phyloP scores from a whole-genome alignment of 164 flowering plant genomes.

The Chloranthus sessilifolius region DNA sequence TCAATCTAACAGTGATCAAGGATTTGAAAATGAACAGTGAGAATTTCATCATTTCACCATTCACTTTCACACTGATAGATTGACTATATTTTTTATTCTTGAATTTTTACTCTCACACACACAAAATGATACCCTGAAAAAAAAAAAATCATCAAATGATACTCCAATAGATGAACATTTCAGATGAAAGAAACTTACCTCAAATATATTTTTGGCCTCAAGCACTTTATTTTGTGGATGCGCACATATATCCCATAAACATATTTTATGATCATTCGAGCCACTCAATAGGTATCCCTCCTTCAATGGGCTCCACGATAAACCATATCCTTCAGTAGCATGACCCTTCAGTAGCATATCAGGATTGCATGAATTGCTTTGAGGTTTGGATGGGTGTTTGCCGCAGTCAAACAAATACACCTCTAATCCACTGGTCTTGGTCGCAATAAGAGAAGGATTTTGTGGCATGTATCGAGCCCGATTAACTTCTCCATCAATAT shows the following conservation, averaged over 20 bases:
- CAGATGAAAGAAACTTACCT: slow-evolving; percentile 44
- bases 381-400: slow-evolving; percentile 34
- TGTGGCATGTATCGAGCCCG: slow-evolving; percentile 84
- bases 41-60: too few relatives aligned
- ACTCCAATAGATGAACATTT: neutral
- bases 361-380: slow-evolving; percentile 46
- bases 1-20: too few relatives aligned
- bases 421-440: slow-evolving; percentile 68
- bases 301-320: slow-evolving; percentile 84
- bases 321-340: slow-evolving; percentile 82
- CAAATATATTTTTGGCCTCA: slow-evolving; percentile 46
- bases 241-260: slow-evolving; percentile 80
- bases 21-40: too few relatives aligned
- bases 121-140: too few relatives aligned
- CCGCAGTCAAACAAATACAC: slow-evolving; percentile 62
- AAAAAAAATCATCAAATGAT: too few relatives aligned
- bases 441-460: slow-evolving; percentile 59
- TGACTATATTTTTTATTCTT: too few relatives aligned
- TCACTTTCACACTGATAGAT: too few relatives aligned
- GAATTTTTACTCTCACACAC: too few relatives aligned
- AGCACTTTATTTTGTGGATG: slow-evolving; percentile 47
- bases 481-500: slow-evolving; percentile 86
- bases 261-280: slow-evolving; percentile 72
- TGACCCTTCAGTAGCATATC: slow-evolving; percentile 82
- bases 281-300: slow-evolving; percentile 83